Base-by-base conservation (phyloP, 2,329 filamentous ascomycete genomes). In the Penicillium sclerotiorum region DNA sequence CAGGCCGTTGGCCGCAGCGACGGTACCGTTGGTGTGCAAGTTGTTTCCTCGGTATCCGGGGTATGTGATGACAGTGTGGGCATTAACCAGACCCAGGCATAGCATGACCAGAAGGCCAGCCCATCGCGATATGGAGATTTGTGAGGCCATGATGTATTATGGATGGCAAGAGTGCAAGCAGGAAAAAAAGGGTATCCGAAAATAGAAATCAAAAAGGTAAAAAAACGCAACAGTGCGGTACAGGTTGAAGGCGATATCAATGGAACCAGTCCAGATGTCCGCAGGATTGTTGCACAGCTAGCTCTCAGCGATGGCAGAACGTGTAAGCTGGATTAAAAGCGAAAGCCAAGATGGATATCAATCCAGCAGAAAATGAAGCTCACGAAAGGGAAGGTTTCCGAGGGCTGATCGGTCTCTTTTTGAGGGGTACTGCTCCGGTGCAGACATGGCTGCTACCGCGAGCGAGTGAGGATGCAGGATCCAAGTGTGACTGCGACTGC, bases 11-110 rank as follows among this genome's bases (percentile, higher is more conserved):
- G 73, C 61, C 12, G 76, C 71, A 27, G 70, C 62, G 20, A 77
- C 61, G 3, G 81, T 85, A 2, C 83, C 84, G 69, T 90, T 95
- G 36, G 86, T 88, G 66, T 87, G 81, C 55, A 95, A 82, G 68
- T 90, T 95, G 77, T 95, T 86, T 57, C 90, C 91, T 80, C 91
- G 77, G 85, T 88, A 93, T 59, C 88, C 89, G 0, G 90, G 91
- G 67, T 95, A 95, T 55, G 86, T 86, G 69, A 95, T 87, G 66
- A 95, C 81, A n/a, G 81, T 88, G 69, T 95, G 90, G 39, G 79
- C 76, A 17, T 73, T 64, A 7, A 72, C 71, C 39, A 75, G 55
- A 21, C 71, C 61, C 25, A 67, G 58, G 45, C 73, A 70, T 27
- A 76, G 53, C 38, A 73, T 51, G 39, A 66, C 52, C 28, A 72